Conservation (phyloP, 179 eudicot species). For the Heliamphora pulchella region DNA sequence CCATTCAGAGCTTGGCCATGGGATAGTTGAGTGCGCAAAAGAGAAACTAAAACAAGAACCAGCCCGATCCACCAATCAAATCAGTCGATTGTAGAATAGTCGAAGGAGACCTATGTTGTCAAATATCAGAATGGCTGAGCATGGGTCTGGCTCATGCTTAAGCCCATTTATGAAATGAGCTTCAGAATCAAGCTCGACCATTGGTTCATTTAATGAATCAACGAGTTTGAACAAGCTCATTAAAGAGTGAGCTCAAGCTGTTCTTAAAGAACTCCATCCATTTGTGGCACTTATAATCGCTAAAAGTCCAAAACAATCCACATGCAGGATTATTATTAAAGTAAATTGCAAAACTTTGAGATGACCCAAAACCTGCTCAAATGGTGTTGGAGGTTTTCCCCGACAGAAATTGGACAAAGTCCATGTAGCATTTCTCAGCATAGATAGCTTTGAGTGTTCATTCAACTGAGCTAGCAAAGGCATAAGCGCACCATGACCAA, state of each 20-base stretch:
- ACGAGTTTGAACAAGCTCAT: background rate
- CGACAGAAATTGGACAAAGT: constrained; percentile 83
- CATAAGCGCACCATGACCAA: constrained; percentile 46
- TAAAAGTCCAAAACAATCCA: background rate
- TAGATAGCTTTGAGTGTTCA: constrained; percentile 71
- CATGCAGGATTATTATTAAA: background rate
- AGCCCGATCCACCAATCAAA: too few species aligned
- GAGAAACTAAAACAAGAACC: too few species aligned
- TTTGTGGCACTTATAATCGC: background rate
- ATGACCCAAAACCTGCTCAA: constrained; percentile 52
- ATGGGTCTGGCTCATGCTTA: background rate
- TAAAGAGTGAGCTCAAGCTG: background rate
- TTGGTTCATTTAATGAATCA: background rate
- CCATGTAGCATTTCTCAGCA: constrained; percentile 93
- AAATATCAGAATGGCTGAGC: background rate
- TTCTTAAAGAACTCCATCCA: background rate
- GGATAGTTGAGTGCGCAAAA: too few species aligned
- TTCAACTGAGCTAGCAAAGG: constrained; percentile 70
- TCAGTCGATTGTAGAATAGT: background rate
- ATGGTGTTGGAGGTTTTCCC: constrained; percentile 79
- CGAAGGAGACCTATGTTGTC: background rate
- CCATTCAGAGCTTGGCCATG: too few species aligned
- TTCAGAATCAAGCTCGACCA: background rate
- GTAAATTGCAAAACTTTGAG: background rate
- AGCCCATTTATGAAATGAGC: background rate